Base-by-base conservation (phyloP, 2,329 filamentous ascomycete genomes). In the Fusarium sp. region DNA sequence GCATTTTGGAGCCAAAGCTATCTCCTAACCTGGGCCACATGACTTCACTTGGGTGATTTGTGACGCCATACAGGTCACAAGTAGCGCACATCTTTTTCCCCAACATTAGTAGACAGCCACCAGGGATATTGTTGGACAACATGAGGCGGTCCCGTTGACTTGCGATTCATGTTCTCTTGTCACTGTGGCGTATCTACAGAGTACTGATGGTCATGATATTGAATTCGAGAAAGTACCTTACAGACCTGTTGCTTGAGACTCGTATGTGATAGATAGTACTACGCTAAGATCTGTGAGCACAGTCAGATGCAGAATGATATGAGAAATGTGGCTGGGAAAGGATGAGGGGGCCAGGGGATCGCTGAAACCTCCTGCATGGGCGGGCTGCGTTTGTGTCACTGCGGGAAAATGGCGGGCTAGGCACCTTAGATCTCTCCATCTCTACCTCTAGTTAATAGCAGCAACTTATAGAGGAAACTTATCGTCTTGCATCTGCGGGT, bases 1-100 rank as follows among this genome's bases (percentile, higher is more conserved):
- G 52, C 45, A 52, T 19, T 58, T 46, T 52, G 48, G 19, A 61
- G 50, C 37, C 48, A 57, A 60, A 54, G 44, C 59, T 46, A 67
- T 56, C 22, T 49, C 44, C 50, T 46, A 48, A 52, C 45, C 49
- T 33, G 35, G 60, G 47, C 63, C 71, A 67, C 72, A 72, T 74
- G 72, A 74, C 72, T 70, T 74, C 55, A 71, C 58, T 65, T 63
- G 68, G 67, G 54, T 63, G 67, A 65, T 72, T 73, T 61, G 62
- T 74, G 72, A 74, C 72, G 71, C 72, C 72, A 74, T 74, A 24
- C 35, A 35, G 68, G 70, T 73, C 68, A 74, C 68, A 74, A 47
- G 71, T 43, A 59, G 60, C 68, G 56, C 46, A 63, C 43, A 55
- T 56, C 58, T 47, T 59, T 48, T 49, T 49, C 60, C 32, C 22